Evolutionary conservation across 2,329 filamentous ascomycete genomes (phyloP).

Genomic region (Paraconiothyrium brasiliense): DNA sequence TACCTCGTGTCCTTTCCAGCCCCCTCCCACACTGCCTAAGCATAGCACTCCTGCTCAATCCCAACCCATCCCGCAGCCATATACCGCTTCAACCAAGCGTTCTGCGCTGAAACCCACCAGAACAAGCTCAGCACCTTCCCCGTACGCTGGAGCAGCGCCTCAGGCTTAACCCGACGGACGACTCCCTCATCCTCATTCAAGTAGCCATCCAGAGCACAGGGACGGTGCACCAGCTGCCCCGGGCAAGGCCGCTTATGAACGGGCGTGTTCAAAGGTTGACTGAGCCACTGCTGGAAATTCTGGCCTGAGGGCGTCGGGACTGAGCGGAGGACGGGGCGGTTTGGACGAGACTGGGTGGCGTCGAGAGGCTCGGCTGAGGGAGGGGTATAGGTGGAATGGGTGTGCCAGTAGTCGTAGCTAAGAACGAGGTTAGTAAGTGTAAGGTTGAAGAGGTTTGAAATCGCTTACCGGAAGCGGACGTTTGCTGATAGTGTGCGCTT

Average conservation of each 20-base stretch:
- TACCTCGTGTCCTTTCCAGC: neutral
- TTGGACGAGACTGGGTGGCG: neutral
- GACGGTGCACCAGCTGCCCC: slow-evolving; percentile 16
- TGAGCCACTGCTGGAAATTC: slow-evolving; percentile 23
- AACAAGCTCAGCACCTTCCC: slow-evolving; percentile 17
- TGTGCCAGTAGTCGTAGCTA: slow-evolving; percentile 22
- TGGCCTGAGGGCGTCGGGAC: slow-evolving; percentile 20
- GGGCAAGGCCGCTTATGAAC: neutral
- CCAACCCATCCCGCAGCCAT: slow-evolving; percentile 16
- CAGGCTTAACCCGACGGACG: slow-evolving; percentile 10
- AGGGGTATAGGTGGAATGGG: neutral
- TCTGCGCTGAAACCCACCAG: slow-evolving; percentile 23
- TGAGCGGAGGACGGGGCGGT: slow-evolving; percentile 20
- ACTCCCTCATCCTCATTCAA: slow-evolving; percentile 18
- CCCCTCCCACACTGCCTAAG: neutral
- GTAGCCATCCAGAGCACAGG: slow-evolving; percentile 17
- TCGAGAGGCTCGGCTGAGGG: neutral
- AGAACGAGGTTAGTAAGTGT: neutral
- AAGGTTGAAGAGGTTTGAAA: neutral
- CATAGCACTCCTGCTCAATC: slow-evolving; percentile 12
- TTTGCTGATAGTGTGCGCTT: neutral
- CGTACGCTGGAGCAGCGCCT: slow-evolving; percentile 14
- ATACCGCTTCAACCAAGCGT: slow-evolving; percentile 15
- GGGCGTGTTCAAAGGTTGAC: slow-evolving; percentile 1
- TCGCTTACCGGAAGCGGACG: slow-evolving; percentile 14